Percentiles rank a stretch among this genome's conserved stretches.
These are phyloP conservation scores for Dentiscutata heterogama DNA, from an alignment of 371 early-diverging fungal genomes.

Conservation along the genomic window DNA sequence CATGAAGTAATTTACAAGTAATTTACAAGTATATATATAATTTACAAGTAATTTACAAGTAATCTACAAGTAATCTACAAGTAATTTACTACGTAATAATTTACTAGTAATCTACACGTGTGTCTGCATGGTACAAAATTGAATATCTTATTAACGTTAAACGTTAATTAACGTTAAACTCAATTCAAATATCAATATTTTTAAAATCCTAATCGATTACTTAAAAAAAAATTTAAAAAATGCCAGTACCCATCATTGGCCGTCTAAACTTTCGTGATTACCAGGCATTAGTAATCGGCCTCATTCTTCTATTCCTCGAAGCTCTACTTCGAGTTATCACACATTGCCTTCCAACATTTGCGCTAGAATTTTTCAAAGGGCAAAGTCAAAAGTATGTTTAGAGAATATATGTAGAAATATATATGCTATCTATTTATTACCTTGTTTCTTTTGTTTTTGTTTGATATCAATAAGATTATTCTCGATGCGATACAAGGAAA, in stretches of 20 bases:
- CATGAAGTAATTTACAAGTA: too few relatives aligned
- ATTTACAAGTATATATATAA: too few relatives aligned
- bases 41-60: too few relatives aligned
- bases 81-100: too few relatives aligned
- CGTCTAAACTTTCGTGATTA: constrained; percentile 64
- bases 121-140: too few relatives aligned
- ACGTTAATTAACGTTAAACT: too few relatives aligned
- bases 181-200: too few relatives aligned
- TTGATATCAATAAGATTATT: constrained; percentile 6
- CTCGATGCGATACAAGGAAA: not conserved
- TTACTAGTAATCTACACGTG: too few relatives aligned
- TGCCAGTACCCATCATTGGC: constrained; percentile 60
- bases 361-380: constrained; percentile 59
- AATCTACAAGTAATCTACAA: too few relatives aligned
- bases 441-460: not conserved
- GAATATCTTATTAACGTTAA: too few relatives aligned
- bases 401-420: not conserved
- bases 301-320: constrained; percentile 75
- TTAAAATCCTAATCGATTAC: too few relatives aligned
- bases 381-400: constrained; percentile 56
- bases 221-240: not conserved
- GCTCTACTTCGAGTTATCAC: constrained; percentile 73
- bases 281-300: constrained; percentile 65
- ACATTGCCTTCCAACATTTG: constrained; percentile 66
- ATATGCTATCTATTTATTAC: too few relatives aligned